Evolutionary conservation across 768 basidiomycete species (phyloP).

Genomic region (Chalciporus sphaerocephalus): DNA sequence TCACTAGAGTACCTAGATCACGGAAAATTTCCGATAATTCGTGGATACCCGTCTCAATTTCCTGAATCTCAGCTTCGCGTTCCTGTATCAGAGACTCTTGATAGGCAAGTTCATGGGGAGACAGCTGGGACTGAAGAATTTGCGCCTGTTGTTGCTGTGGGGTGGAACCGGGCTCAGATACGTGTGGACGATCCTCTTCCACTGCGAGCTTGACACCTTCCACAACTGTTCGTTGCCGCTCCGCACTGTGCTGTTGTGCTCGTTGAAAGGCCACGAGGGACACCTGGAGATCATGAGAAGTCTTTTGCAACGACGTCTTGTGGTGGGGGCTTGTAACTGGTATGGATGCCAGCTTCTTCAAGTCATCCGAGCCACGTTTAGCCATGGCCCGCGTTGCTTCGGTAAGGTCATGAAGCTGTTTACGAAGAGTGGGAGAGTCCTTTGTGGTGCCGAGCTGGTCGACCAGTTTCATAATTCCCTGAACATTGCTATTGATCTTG

Average conservation of each 20-base stretch:
- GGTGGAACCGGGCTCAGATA: conserved; percentile 37
- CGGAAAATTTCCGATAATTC: conserved; percentile 95
- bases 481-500: conserved; percentile 98
- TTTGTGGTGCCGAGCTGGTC: conserved; percentile 85
- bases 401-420: conserved; percentile 86
- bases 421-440: conserved; percentile 76
- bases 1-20: conserved; percentile 90
- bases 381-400: conserved; percentile 94
- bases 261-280: conserved; percentile 90
- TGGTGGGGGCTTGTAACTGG: conserved; percentile 63
- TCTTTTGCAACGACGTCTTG: conserved; percentile 84
- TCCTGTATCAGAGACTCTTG: conserved; percentile 84
- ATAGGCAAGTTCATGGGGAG: conserved; percentile 88
- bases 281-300: conserved; percentile 87
- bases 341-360: conserved; percentile 80
- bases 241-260: conserved; percentile 85
- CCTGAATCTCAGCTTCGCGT: conserved; percentile 89
- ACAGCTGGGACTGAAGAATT: conserved; percentile 66
- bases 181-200: conserved; percentile 58
- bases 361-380: conserved; percentile 87
- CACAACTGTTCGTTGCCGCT: conserved; percentile 84
- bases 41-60: conserved; percentile 95
- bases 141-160: conserved; percentile 67
- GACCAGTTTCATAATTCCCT: conserved; percentile 93
- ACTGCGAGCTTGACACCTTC: conserved; percentile 81